Percentiles rank a stretch among this genome's conserved stretches.
Evolutionary conservation across 371 early-diverging fungal genomes (phyloP).

Genomic region (Phascolomyces articulosus): DNA sequence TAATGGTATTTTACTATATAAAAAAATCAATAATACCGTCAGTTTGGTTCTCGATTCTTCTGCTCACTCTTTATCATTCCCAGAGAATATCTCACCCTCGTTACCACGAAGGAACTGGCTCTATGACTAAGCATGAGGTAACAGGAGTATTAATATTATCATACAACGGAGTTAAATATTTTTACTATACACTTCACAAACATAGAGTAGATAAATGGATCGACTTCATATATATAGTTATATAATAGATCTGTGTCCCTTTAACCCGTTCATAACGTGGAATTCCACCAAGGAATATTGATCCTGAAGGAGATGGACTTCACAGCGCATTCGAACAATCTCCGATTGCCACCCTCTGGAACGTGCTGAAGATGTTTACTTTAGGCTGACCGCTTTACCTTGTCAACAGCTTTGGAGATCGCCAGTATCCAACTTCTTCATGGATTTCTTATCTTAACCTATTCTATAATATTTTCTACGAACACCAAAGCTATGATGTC

Average conservation of each 20-base stretch:
- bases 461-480: constrained; percentile 72
- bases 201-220: too few relatives aligned
- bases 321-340: constrained; percentile 60
- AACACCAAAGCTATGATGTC: constrained; percentile 63
- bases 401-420: constrained; percentile 71
- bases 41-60: too few relatives aligned
- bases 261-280: constrained; percentile 59
- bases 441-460: constrained; percentile 88
- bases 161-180: too few relatives aligned
- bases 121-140: too few relatives aligned
- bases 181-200: too few relatives aligned
- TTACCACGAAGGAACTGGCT: too few relatives aligned
- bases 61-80: too few relatives aligned
- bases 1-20: not conserved
- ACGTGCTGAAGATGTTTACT: constrained; percentile 64
- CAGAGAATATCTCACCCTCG: too few relatives aligned
- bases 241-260: constrained; percentile 75
- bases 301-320: constrained; percentile 45
- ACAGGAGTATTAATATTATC: too few relatives aligned
- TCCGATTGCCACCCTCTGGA: constrained; percentile 64
- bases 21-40: not conserved
- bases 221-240: not conserved
- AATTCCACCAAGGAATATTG: constrained; percentile 35
- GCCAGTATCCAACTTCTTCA: constrained; percentile 49
- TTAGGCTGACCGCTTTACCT: constrained; percentile 89